Evolutionary conservation across 345 rosid genomes (phyloP), one percentile per base, ranked within the genome.

Genomic region (Citropsis articulata): DNA sequence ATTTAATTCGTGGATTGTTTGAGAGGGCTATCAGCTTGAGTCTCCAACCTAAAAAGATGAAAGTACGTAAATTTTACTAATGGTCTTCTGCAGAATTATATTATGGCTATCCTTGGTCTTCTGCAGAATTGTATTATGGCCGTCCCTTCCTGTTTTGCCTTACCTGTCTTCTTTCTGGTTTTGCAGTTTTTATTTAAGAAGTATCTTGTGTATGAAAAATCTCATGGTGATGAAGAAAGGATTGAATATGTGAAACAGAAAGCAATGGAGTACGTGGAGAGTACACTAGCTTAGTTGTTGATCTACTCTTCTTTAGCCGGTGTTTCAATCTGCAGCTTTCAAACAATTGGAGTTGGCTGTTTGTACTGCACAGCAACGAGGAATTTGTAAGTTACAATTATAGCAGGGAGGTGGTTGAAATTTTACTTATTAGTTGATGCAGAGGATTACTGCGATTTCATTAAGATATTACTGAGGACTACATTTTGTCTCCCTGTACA

Each of bases 121-220:
- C 50, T 36, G 38, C 13, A 55, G 36, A 31, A 42, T 19, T 25
- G 22, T 64, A 5, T 65, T 66, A 71, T 68, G 35, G 76, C 48
- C 78, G 64, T 55, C 22, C 3, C 36, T 59, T 53, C 18, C 76
- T 30, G 31, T 31, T 31, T 7, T 21, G 71, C 68, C 75, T 77
- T 76, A 75, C 21, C 2, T 0, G 21, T 22, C 16, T 80, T 48
- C 24, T 68, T 12, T 4, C 40, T 35, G 67, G 19, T 19, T 74
- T 76, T 76, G 81, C 93, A 95, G 99, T 96, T 92, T 82, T 85
- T 96, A 80, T 96, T 96, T 83, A 94, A 90, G 90, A 94, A 94
- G 87, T 96, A 88, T 81, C 90, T 94, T 1, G 89, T 83, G 83
- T 94, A 79, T 45, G 99, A 96, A 86, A 92, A 87, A 81, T 81